phyloP scores from a whole-genome alignment of 345 rosid species.

The Citrus sinensis region DNA sequence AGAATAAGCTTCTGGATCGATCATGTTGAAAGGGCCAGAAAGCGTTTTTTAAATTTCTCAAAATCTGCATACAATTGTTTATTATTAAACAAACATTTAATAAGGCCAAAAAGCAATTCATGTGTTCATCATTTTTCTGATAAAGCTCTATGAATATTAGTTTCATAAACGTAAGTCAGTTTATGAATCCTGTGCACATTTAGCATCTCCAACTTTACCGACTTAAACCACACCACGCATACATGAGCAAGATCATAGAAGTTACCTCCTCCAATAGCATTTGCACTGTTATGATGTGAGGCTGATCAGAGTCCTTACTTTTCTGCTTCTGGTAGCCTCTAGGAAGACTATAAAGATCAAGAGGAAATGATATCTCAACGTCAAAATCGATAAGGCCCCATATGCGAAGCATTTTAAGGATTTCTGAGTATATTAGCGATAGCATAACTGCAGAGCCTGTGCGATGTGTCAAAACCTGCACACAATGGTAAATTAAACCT shows the following conservation, averaged over 20 bases:
- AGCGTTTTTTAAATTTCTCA: slow-evolving; percentile 51
- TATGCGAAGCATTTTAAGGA: slow-evolving; percentile 57
- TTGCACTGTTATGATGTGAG: slow-evolving; percentile 50
- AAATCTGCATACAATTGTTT: slow-evolving; percentile 29
- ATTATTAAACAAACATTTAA: neutral
- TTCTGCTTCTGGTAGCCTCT: slow-evolving; percentile 59
- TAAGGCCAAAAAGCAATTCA: neutral
- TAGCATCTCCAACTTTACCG: neutral
- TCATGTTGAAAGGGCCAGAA: slow-evolving; percentile 72
- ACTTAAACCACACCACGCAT: neutral
- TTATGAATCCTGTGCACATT: neutral
- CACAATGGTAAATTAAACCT: slow-evolving; percentile 20
- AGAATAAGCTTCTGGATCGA: slow-evolving; percentile 44
- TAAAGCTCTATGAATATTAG: too few species aligned
- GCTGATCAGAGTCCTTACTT: slow-evolving; percentile 55
- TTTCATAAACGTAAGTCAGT: neutral
- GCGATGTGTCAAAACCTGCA: slow-evolving; percentile 61
- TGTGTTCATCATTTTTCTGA: neutral
- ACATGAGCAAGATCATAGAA: neutral
- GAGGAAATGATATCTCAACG: slow-evolving; percentile 59
- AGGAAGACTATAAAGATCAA: slow-evolving; percentile 48
- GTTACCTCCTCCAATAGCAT: slow-evolving; percentile 43
- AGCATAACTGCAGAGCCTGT: slow-evolving; percentile 61
- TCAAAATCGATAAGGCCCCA: slow-evolving; percentile 59
- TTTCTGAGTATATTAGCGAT: slow-evolving; percentile 52